phyloP scores from a whole-genome alignment of 768 basidiomycete species.

The Tephrocybe sp. region DNA sequence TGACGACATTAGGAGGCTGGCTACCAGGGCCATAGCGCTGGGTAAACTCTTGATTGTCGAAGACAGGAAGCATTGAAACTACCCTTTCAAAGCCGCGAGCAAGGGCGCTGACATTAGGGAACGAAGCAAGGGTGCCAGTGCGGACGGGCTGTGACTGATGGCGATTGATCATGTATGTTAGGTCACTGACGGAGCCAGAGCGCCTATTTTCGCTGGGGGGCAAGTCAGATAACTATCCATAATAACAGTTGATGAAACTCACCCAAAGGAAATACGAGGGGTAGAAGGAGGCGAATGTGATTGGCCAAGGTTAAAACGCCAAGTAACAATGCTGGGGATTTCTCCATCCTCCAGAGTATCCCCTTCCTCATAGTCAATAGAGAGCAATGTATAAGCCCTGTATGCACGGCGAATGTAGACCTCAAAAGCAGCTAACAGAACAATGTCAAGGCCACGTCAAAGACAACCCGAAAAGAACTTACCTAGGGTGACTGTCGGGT shows the following conservation, averaged over 20 bases:
- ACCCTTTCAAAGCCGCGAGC: conserved; percentile 75
- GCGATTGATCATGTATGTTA: conserved; percentile 88
- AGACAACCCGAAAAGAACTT: conserved; percentile 21
- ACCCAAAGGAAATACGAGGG: conserved; percentile 61
- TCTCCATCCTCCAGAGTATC: conserved; percentile 84
- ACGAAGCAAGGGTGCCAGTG: conserved; percentile 89
- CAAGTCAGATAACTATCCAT: conserved; percentile 11
- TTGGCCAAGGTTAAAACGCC: conserved; percentile 94
- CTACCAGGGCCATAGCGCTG: conserved; percentile 72
- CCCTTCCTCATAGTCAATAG: conserved; percentile 94
- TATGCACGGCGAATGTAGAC: conserved; percentile 96
- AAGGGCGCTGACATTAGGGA: conserved; percentile 71
- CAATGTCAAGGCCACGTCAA: not conserved
- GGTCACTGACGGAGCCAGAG: conserved; percentile 92
- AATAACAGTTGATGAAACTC: conserved; percentile 13
- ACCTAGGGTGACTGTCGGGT: conserved; percentile 85
- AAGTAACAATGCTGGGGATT: conserved; percentile 76
- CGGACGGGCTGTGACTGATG: conserved; percentile 89
- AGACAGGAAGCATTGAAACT: conserved; percentile 69
- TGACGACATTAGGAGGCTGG: conserved; percentile 90
- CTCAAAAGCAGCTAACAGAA: conserved; percentile 82
- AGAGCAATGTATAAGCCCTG: conserved; percentile 87
- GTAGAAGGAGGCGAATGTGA: conserved; percentile 86
- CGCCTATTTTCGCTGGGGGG: conserved; percentile 59
- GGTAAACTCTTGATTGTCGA: conserved; percentile 67